phyloP scores from a whole-genome alignment of 768 basidiomycete genomes.

The Mrakia blollopis region DNA sequence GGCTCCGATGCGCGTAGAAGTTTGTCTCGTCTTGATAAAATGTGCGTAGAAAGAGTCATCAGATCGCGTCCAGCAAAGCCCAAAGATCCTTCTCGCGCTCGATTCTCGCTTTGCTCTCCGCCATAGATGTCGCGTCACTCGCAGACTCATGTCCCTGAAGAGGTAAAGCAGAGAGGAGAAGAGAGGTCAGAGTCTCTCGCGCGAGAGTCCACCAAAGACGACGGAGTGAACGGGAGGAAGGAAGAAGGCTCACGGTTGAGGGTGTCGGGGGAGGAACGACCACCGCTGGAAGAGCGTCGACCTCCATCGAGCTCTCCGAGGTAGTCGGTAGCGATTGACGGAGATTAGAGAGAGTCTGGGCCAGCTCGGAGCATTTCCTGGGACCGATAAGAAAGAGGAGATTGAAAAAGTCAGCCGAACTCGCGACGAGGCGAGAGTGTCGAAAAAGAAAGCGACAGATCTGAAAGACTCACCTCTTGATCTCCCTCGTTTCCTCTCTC shows the following conservation, averaged over 20 bases:
- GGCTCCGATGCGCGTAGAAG: too few species aligned
- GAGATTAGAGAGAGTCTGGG: neutral
- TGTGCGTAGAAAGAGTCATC: neutral
- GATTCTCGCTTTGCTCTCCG: neutral
- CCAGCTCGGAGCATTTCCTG: slow-evolving; percentile 9
- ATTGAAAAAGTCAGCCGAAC: neutral
- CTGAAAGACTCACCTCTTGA: slow-evolving; percentile 13
- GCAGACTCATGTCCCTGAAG: neutral
- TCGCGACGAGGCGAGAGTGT: neutral
- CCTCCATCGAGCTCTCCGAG: neutral
- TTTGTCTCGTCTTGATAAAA: too few species aligned
- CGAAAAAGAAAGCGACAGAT: too few species aligned
- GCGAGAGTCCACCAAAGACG: too few species aligned
- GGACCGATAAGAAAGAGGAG: neutral
- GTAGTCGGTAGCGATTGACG: neutral
- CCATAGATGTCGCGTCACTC: neutral
- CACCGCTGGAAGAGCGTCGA: neutral
- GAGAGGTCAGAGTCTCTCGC: neutral
- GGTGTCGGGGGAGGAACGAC: neutral
- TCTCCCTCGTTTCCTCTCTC: slow-evolving; percentile 10
- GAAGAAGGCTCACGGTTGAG: neutral
- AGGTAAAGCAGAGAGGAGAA: neutral
- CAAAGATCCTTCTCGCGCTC: neutral
- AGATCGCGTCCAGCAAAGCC: neutral
- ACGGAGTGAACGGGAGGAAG: neutral